Base-by-base conservation (phyloP, 1,139 yeast genomes). In the Debaryomyces sp. region DNA sequence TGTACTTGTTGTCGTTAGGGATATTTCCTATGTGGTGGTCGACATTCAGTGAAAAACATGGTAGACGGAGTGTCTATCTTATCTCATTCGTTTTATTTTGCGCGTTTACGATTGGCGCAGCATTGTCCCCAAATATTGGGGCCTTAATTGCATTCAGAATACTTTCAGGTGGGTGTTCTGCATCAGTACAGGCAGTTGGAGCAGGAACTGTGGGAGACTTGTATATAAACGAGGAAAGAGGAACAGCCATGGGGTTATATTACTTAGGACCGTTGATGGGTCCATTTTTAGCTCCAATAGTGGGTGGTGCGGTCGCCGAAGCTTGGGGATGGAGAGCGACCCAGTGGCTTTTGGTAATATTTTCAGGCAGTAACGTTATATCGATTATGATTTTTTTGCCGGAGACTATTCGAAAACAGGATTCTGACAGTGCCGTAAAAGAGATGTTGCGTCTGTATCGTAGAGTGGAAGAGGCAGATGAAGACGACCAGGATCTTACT, bases 1-100 rank as follows among this genome's bases (percentile, higher is more conserved):
- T 89, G 10, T 89, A 89, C 62, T 67, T 89, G 24, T 62, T 89
- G 17, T 75, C 94, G 1, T 63, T 90, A 37, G 97, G 96, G 12
- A 73, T 89, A 1, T 84, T 89, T 59, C 96, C 97, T 1, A 62
- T 90, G 41, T 90, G 96, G 96, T 90, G 96, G 96, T 85, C 94
- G 6, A 80, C 87, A 5, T 77, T 88, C 50, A 84, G 92, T 45
- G 96, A 90, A 63, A 69, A 75, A 47, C 78, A 80, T 56, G 97
- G 97, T 2, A 73, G 96, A 54, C 70, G 97, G 48, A 75, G 84
- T 1, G 84, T 89, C 21, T 90, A 89, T 64, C 67, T 90, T 22
- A 59, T 84, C 3, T 85, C 94, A 5, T 89, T 88, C 61, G 57
- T 76, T 0, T 61, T 87, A 43, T 84, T 86, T 59, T 70, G 82